phyloP scores from a whole-genome alignment of 78 protist species.

The Emiliania huxleyi region DNA sequence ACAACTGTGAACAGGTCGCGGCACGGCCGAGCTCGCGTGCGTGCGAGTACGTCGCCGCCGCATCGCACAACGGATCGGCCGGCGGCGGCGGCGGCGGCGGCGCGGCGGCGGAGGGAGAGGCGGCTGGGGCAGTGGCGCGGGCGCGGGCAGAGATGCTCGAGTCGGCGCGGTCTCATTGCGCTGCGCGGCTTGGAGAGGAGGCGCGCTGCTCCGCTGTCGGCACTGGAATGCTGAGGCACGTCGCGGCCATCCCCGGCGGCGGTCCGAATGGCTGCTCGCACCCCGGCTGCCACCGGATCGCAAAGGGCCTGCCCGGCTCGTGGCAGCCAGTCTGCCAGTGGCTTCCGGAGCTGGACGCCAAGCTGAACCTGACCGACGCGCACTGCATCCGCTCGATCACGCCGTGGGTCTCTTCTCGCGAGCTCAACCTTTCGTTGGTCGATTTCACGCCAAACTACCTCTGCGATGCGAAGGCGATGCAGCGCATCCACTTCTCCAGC shows the following conservation, averaged over 20 bases:
- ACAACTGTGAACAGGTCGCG: no score
- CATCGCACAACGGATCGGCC: no score
- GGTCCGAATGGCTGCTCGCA: background rate
- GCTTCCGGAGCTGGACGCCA: background rate
- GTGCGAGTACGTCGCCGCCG: no score
- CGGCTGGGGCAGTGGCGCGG: no score
- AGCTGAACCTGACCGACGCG: background rate
- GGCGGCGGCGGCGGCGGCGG: no score
- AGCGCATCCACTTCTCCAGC: background rate
- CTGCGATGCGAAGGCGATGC: background rate
- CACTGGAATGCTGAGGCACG: no score
- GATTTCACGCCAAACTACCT: conserved; percentile 4
- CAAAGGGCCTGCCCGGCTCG: background rate
- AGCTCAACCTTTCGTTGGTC: background rate
- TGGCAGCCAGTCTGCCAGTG: background rate
- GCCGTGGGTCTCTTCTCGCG: background rate
- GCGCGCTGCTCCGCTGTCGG: no score
- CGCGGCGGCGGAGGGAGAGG: no score
- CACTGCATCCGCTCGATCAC: background rate
- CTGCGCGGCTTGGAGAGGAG: no score
- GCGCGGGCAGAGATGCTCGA: no score
- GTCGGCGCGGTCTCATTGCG: no score
- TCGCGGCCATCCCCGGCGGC: background rate
- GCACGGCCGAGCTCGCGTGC: no score
- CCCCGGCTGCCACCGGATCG: background rate